Percentiles rank a stretch among this genome's conserved stretches.
phyloP scores from a whole-genome alignment of 2,329 filamentous ascomycete species.

The Botrytis paeoniae region DNA sequence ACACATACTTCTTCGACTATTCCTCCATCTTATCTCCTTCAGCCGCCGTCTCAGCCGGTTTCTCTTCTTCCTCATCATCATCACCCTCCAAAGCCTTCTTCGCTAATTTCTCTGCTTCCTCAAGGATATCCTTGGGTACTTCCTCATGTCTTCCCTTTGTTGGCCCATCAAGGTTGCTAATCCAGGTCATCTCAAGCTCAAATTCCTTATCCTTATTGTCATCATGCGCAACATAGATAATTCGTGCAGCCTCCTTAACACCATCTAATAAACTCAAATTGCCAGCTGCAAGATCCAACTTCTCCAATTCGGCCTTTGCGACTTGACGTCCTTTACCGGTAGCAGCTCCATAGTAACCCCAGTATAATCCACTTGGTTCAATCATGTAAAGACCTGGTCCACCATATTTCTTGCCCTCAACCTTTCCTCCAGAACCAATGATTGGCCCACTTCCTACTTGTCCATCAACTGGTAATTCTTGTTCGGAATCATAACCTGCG shows the following conservation, averaged over 20 bases:
- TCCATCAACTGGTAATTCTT: conserved; percentile 81
- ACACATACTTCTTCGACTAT: conserved; percentile 45
- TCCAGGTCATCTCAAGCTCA: conserved; percentile 99
- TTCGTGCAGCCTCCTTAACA: conserved; percentile 92
- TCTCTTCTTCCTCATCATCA: conserved; percentile 72
- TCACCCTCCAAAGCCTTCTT: conserved; percentile 87
- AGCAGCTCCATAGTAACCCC: conserved; percentile 98
- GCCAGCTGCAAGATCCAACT: conserved; percentile 80
- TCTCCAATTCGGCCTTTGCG: conserved; percentile 97
- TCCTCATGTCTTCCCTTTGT: conserved; percentile 92
- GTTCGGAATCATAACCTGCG: conserved; percentile 88
- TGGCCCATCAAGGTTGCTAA: conserved; percentile 78
- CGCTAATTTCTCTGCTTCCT: conserved; percentile 89
- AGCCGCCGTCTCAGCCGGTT: conserved; percentile 58
- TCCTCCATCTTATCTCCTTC: conserved; percentile 85
- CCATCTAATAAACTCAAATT: conserved; percentile 78
- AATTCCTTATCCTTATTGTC: conserved; percentile 99
- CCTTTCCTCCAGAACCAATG: conserved; percentile 80
- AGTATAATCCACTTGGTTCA: conserved; percentile 94
- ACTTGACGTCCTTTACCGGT: conserved; percentile 96
- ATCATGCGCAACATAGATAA: conserved; percentile 96
- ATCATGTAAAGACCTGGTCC: conserved; percentile 98
- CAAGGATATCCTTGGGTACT: conserved; percentile 83
- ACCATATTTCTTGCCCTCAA: conserved; percentile 71
- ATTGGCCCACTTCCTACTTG: conserved; percentile 81